Conservation (phyloP, 208 protist genomes). For the Wallacemonas sp. region DNA sequence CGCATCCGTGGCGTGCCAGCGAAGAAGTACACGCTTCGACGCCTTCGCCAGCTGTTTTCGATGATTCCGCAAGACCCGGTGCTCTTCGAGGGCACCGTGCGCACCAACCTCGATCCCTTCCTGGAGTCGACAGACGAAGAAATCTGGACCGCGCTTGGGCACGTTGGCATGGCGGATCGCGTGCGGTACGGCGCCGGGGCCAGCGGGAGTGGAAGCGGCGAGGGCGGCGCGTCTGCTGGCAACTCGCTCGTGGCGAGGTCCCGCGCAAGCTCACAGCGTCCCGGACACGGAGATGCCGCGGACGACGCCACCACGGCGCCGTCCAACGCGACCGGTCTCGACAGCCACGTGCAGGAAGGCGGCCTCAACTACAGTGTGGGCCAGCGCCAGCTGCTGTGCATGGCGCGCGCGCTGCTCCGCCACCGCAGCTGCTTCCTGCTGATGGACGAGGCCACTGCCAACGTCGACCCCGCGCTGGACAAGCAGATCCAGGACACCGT, state of each 20-base stretch:
- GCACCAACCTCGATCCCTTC: conserved; percentile 80
- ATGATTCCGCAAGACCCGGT: conserved; percentile 89
- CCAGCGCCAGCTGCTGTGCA: conserved; percentile 76
- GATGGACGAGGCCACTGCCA: conserved; percentile 86
- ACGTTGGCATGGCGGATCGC: conserved; percentile 28
- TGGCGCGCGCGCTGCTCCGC: conserved; percentile 72
- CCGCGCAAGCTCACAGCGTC: too few relatives aligned
- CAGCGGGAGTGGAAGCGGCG: not conserved
- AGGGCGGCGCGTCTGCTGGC: conserved; percentile 3
- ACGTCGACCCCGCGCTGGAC: conserved; percentile 73
- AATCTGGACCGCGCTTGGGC: conserved; percentile 38
- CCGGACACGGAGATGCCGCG: conserved; percentile 11
- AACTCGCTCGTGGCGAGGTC: too few relatives aligned
- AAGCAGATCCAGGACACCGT: conserved; percentile 60
- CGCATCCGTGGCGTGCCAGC: conserved; percentile 37
- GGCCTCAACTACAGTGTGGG: conserved; percentile 73
- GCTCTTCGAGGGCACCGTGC: conserved; percentile 79
- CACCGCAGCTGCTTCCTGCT: conserved; percentile 63
- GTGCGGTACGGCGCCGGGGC: conserved; percentile 4
- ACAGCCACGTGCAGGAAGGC: conserved; percentile 48
- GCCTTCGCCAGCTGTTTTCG: conserved; percentile 68
- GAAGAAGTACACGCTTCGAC: conserved; percentile 38
- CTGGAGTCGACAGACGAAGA: conserved; percentile 25
- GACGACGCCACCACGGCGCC: conserved; percentile 20
- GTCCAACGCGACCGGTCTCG: conserved; percentile 8